Evolutionary conservation across 805 yeast genomes (phyloP).

Genomic region (Candida methanosorbosa): DNA sequence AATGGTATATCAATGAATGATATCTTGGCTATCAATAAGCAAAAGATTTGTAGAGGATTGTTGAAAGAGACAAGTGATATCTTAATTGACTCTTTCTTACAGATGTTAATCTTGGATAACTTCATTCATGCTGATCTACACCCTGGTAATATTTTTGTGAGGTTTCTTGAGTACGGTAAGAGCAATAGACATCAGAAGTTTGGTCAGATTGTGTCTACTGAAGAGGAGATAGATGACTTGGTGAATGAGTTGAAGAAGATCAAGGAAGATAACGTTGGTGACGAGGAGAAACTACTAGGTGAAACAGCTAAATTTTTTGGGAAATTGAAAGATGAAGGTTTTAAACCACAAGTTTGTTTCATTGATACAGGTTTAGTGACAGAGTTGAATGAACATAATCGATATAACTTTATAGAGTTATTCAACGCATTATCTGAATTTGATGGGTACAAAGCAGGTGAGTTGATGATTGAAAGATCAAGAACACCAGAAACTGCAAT

Average conservation of each 20-base stretch:
- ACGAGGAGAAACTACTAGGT: conserved; percentile 8
- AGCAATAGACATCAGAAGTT: conserved; percentile 13
- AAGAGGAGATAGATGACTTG: conserved; percentile 36
- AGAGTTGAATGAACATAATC: conserved; percentile 66
- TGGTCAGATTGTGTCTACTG: conserved; percentile 32
- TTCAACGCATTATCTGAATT: conserved; percentile 84
- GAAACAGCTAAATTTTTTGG: too few species aligned
- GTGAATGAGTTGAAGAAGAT: conserved; percentile 31
- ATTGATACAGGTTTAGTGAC: conserved; percentile 93
- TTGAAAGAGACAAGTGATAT: conserved; percentile 69
- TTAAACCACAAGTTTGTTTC: conserved; percentile 79
- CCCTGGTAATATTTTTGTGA: conserved; percentile 83
- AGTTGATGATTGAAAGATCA: conserved; percentile 90
- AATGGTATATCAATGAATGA: conserved; percentile 77
- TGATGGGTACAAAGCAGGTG: conserved; percentile 93
- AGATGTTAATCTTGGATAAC: conserved; percentile 88
- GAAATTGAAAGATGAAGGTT: conserved; percentile 43
- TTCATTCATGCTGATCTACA: conserved; percentile 96
- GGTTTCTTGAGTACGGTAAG: conserved; percentile 33
- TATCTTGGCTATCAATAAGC: conserved; percentile 45
- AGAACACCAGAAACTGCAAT: conserved; percentile 90
- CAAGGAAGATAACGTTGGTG: conserved; percentile 22
- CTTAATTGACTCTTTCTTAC: conserved; percentile 83
- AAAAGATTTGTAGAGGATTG: conserved; percentile 34
- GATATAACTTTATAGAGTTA: conserved; percentile 80